Conservation (phyloP, 179 eudicot genomes). For the Beta corolliflora region DNA sequence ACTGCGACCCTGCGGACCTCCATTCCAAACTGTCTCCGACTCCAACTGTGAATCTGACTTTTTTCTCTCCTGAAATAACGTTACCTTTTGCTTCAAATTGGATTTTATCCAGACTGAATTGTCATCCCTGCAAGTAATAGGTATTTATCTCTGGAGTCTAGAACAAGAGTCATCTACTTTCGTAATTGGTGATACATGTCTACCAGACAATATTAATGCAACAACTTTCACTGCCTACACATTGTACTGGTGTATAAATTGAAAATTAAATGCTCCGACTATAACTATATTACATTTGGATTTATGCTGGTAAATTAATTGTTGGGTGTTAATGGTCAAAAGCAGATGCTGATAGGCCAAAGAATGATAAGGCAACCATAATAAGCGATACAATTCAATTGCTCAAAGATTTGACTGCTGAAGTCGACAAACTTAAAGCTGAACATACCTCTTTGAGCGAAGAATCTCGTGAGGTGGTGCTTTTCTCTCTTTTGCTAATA, state of each 20-base stretch:
- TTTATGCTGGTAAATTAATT: not conserved
- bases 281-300: too few relatives aligned
- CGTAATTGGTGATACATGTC: not conserved
- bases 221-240: not conserved
- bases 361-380: constrained; percentile 81
- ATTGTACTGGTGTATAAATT: not conserved
- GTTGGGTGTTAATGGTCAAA: constrained; percentile 1
- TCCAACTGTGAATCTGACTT: too few relatives aligned
- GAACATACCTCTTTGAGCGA: constrained; percentile 67
- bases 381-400: constrained; percentile 70
- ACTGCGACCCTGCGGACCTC: too few relatives aligned
- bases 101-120: too few relatives aligned
- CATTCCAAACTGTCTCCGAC: too few relatives aligned
- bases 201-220: too few relatives aligned
- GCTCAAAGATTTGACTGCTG: constrained; percentile 72
- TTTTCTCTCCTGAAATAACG: too few relatives aligned
- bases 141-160: not conserved
- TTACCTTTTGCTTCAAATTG: too few relatives aligned
- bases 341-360: constrained; percentile 84
- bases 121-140: too few relatives aligned
- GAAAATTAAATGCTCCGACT: not conserved
- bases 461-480: constrained; percentile 74
- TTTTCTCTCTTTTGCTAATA: not conserved
- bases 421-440: constrained; percentile 68
- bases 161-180: not conserved